phyloP scores from a whole-genome alignment of 768 basidiomycete species.

The Trametes gibbosa region DNA sequence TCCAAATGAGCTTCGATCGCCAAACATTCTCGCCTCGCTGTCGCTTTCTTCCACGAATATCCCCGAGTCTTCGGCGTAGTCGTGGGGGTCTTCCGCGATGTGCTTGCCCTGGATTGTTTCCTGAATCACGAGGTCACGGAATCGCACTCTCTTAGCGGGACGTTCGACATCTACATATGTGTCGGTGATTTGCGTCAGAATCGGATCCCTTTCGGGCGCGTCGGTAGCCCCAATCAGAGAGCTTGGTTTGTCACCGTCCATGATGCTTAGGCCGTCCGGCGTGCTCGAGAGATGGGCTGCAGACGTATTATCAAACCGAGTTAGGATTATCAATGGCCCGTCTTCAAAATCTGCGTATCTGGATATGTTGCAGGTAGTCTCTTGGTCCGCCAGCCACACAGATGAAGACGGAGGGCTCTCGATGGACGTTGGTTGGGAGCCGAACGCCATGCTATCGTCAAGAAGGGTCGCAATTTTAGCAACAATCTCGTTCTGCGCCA shows the following conservation, averaged over 20 bases:
- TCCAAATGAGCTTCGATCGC: conserved; percentile 1
- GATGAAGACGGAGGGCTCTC: background rate
- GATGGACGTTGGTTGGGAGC: background rate
- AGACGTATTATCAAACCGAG: too few species aligned
- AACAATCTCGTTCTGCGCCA: conserved; percentile 15
- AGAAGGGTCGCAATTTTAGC: conserved; percentile 19
- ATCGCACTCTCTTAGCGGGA: conserved; percentile 8
- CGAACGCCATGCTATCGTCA: conserved; percentile 3
- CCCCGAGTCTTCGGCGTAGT: conserved; percentile 21
- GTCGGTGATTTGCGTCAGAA: conserved; percentile 42
- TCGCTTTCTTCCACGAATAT: conserved; percentile 6
- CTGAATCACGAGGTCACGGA: background rate
- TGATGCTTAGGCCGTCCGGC: too few species aligned
- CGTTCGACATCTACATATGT: background rate
- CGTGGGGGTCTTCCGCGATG: background rate
- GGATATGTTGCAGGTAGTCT: background rate
- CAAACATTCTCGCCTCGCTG: background rate
- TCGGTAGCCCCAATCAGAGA: too few species aligned
- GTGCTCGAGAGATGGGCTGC: too few species aligned
- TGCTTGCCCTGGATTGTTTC: background rate
- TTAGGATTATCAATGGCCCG: background rate
- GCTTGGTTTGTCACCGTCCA: too few species aligned
- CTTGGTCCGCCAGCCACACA: background rate
- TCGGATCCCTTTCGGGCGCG: conserved; percentile 20
- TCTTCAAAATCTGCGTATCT: background rate